phyloP scores from a whole-genome alignment of 1,284 basidiomycete species.

The Naganishia sp. region DNA sequence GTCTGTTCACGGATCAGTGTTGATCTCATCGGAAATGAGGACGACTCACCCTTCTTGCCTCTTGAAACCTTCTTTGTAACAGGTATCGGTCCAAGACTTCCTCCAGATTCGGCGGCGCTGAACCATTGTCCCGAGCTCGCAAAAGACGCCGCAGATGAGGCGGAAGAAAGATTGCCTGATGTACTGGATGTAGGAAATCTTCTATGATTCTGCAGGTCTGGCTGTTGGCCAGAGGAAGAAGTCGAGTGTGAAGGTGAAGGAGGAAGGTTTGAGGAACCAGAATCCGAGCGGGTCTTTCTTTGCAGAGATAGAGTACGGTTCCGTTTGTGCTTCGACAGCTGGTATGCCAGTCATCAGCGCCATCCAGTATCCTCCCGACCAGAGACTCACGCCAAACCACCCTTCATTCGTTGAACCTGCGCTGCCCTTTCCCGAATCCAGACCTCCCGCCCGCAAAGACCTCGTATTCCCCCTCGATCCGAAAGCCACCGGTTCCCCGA shows the following conservation, averaged over 20 bases:
- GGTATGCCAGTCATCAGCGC: background rate
- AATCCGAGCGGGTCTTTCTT: slow-evolving; percentile 10
- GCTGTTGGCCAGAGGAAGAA: background rate
- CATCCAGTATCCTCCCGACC: too few species aligned
- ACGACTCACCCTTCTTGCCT: slow-evolving; percentile 15
- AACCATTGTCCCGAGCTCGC: background rate
- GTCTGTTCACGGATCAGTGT: background rate
- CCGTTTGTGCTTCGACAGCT: slow-evolving; percentile 23
- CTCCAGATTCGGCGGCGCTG: background rate
- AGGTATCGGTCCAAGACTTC: background rate
- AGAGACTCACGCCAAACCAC: slow-evolving; percentile 13
- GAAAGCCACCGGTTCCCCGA: slow-evolving; percentile 6
- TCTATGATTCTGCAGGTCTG: background rate
- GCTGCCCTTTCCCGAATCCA: slow-evolving; percentile 8
- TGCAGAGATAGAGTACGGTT: slow-evolving; percentile 16
- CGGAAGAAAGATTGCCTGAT: slow-evolving; percentile 2
- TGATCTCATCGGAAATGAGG: background rate
- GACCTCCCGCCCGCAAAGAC: background rate
- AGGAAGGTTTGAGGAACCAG: background rate
- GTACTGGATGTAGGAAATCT: slow-evolving; percentile 1
- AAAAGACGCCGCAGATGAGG: background rate
- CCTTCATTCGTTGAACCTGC: slow-evolving; percentile 9
- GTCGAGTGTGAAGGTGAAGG: background rate
- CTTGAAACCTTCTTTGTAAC: slow-evolving; percentile 5
- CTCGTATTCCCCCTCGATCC: background rate